Evolutionary conservation across 176 grass and related monocot genomes (phyloP), one percentile per base, ranked within the genome.

Genomic region (Puya raimondii): DNA sequence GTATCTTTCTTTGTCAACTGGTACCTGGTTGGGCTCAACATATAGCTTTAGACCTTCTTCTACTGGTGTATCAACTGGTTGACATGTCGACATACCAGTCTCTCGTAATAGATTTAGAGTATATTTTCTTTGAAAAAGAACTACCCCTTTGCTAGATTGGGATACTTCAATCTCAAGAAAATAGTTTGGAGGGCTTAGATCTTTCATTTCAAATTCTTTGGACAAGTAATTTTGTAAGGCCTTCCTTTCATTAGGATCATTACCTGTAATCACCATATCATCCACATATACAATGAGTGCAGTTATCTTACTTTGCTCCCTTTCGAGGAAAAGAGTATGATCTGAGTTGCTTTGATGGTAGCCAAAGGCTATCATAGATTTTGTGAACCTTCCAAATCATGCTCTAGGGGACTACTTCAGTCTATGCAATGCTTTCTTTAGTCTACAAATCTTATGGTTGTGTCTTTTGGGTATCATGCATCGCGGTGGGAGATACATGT

Each of bases 101-200:
- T 77, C 48, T 57, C 50, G 42, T 57, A 68, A 21, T n/a, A 77
- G 54, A 5, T 77, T 63, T 2, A 68, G 10, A 25, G 11, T 7
- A 57, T 77, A 77, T 17, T 77, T 77, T 47, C 48, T 57, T 53
- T 77, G 48, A 52, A 12, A 54, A 7, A 72, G 10, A 5, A 54
- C 10, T 13, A 72, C 54, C 23, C 4, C 48, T 49, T 23, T 72
- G 2, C 0, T 54, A 6, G 48, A 54, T 20, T 15, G 16, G 11
- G 70, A 47, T 12, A 72, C 17, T 54, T 72, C 70, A 26, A 72
- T 72, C 9, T 47, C 70, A 27, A 72, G 53, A 22, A 72, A 72
- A 72, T 72, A 72, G 12, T 72, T 50, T 4, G 54, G 22, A 1
- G 8, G 12, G 6, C 70, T 47, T 3, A 72, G 12, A 54, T 72